Base-by-base conservation (phyloP, 495 filamentous ascomycete genomes). In the Jackrogersella multiformis region DNA sequence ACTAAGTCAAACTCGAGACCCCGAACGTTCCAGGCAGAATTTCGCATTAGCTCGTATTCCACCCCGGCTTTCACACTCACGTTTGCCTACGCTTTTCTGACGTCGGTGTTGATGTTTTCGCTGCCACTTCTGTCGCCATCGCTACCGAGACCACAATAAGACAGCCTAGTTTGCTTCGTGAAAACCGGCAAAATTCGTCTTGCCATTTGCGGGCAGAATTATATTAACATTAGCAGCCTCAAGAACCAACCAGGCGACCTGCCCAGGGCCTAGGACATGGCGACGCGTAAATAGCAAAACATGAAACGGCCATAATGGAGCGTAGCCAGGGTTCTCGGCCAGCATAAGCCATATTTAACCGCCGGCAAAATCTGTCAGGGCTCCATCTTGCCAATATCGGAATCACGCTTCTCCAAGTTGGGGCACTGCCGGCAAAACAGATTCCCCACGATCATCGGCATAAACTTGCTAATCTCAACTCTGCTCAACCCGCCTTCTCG, bases 61-160 rank as follows among this genome's bases (percentile, higher is more conserved):
- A 53, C 49, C 49, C 8, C 24, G n/a, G 9, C 39, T 21, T 28
- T 23, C 38, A 3, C 7, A 7, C n/a, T 56, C 52, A 26, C 35
- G 21, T 42, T 41, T n/a, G 28, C 32, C 46, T 44, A 36, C n/a
- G 15, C 10, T 4, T 34, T 35, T 12, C 51, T 64, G 30, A 65
- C 28, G 61, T 70, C 61, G 53, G 20, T 10, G 23, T 42, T 70
- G 67, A 61, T 64, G 49, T 5, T 41, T 61, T 56, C 51, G 51
- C 61, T 61, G 67, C 65, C 67, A 61, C 38, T 51, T 70, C 52
- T 70, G 42, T 70, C 67, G 61, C 56, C 67, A 65, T 64, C 61
- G 56, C 51, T 38, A 45, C 55, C 41, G 13, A 41, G 16, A 15
- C 55, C 35, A 38, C 49, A 12, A 44, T 18, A 32, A 16, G n/a